phyloP scores from a whole-genome alignment of 805 yeast species.

The Ogataea degrootiae region DNA sequence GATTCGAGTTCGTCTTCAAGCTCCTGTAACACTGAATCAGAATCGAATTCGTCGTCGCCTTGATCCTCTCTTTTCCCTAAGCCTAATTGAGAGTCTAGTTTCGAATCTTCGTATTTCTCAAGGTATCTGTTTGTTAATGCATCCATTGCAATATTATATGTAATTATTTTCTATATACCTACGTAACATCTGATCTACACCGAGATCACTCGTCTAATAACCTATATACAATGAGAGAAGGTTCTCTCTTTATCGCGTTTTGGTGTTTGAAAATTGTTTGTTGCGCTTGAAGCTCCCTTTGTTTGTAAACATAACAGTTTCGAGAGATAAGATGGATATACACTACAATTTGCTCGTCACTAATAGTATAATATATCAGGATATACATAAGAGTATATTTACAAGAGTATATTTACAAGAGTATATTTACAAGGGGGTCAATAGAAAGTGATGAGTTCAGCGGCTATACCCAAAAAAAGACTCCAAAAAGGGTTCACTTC shows the following conservation, averaged over 20 bases:
- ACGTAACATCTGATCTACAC: neutral
- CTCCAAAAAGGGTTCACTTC: neutral
- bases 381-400: neutral
- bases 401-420: neutral
- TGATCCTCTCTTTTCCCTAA: constrained; percentile 7
- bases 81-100: constrained; percentile 3
- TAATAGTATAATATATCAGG: neutral
- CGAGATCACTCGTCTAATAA: too few relatives aligned
- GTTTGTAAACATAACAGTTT: too few relatives aligned
- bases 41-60: constrained; percentile 18
- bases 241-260: too few relatives aligned
- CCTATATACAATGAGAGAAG: too few relatives aligned
- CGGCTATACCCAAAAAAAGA: neutral
- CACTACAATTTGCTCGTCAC: too few relatives aligned
- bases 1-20: constrained; percentile 49
- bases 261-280: too few relatives aligned
- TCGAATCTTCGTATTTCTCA: constrained; percentile 40
- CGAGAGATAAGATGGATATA: too few relatives aligned
- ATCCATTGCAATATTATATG: constrained; percentile 2
- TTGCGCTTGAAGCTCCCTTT: too few relatives aligned
- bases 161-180: neutral
- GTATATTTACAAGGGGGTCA: neutral
- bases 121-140: constrained; percentile 23
- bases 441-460: neutral
- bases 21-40: constrained; percentile 40